Evolutionary conservation across 257 asterid species (phyloP).

Genomic region (Nemophila menziesii): DNA sequence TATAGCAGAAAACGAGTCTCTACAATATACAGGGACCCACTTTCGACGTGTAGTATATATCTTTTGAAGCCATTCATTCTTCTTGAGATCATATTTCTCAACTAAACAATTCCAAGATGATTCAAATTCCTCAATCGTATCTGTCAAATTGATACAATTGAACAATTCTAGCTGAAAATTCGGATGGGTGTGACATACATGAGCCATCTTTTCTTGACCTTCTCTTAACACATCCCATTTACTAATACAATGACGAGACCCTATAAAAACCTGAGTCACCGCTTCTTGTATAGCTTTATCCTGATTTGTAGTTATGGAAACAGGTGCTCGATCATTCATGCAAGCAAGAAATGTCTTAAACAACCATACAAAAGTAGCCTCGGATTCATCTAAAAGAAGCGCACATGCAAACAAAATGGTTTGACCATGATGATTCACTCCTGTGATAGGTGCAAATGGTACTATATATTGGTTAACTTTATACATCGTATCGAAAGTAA

Average conservation of each 20-base stretch:
- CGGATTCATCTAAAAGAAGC: conserved; percentile 76
- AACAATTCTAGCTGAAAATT: conserved; percentile 64
- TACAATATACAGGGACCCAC: conserved; percentile 88
- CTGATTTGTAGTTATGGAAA: conserved; percentile 56
- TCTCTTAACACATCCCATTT: conserved; percentile 78
- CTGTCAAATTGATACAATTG: conserved; percentile 72
- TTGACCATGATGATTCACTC: conserved; percentile 93
- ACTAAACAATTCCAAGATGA: conserved; percentile 55
- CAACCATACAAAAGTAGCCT: conserved; percentile 72
- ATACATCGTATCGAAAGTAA: conserved; percentile 56
- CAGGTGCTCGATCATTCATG: conserved; percentile 60
- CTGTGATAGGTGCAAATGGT: conserved; percentile 83
- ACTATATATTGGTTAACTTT: conserved; percentile 48
- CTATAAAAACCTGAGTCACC: conserved; percentile 59
- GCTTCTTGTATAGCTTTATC: conserved; percentile 55
- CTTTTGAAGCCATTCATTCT: conserved; percentile 82
- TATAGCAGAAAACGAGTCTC: conserved; percentile 70
- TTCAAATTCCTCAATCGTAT: conserved; percentile 81
- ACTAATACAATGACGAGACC: conserved; percentile 53
- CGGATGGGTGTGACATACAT: conserved; percentile 50
- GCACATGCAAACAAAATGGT: conserved; percentile 75
- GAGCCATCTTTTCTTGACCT: conserved; percentile 69
- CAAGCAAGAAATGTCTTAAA: conserved; percentile 77
- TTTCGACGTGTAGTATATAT: conserved; percentile 55
- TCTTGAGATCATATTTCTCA: conserved; percentile 59